phyloP scores from a whole-genome alignment of 2,329 filamentous ascomycete species.

The Chrysosphaeria jannelii region DNA sequence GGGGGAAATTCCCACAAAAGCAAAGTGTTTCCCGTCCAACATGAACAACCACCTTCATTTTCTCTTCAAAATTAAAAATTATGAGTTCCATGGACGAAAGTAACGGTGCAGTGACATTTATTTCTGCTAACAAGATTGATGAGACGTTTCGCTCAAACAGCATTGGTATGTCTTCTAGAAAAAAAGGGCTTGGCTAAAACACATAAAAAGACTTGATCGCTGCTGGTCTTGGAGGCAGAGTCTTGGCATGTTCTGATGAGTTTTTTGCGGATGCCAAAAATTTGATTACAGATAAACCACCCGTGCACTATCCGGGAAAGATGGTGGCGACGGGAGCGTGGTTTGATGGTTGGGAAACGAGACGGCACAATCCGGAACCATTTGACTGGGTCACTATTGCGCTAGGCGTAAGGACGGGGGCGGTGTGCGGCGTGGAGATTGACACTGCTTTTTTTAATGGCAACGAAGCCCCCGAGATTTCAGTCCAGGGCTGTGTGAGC shows the following conservation, averaged over 20 bases:
- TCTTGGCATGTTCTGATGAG: slow-evolving; percentile 34
- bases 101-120: slow-evolving; percentile 15
- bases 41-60: background rate
- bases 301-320: slow-evolving; percentile 31
- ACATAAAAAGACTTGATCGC: slow-evolving; percentile 23
- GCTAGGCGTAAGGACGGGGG: slow-evolving; percentile 38
- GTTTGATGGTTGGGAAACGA: slow-evolving; percentile 43
- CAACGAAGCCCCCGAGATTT: slow-evolving; percentile 54
- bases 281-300: slow-evolving; percentile 29
- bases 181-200: background rate
- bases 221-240: slow-evolving; percentile 26
- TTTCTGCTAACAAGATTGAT: slow-evolving; percentile 25
- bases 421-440: slow-evolving; percentile 43
- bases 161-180: slow-evolving; percentile 16
- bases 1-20: too few species aligned
- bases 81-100: background rate
- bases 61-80: background rate
- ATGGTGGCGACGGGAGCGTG: slow-evolving; percentile 40
- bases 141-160: slow-evolving; percentile 26
- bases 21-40: too few species aligned
- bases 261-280: slow-evolving; percentile 38
- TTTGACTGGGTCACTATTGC: slow-evolving; percentile 39
- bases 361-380: slow-evolving; percentile 29
- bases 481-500: slow-evolving; percentile 45
- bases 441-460: slow-evolving; percentile 61